These are phyloP conservation scores for Daldinia loculata DNA, from an alignment of 495 filamentous ascomycete genomes.

Conservation along the genomic window DNA sequence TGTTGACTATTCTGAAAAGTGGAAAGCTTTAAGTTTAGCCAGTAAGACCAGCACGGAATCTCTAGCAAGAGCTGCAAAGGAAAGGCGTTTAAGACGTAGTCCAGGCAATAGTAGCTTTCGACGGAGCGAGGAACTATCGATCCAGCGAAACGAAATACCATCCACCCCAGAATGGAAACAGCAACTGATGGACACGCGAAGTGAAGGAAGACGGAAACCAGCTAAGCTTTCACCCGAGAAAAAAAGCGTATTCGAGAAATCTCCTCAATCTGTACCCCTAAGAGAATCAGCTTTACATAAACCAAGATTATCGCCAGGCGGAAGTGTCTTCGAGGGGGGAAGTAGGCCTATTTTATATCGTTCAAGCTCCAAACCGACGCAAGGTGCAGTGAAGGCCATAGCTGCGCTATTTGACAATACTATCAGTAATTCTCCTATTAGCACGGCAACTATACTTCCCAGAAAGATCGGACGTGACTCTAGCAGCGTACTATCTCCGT, in stretches of 20 bases:
- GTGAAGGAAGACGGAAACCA: slow-evolving; percentile 5
- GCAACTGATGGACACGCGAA: background rate
- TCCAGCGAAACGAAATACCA: background rate
- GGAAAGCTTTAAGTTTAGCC: slow-evolving; percentile 34
- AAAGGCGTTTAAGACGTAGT: slow-evolving; percentile 42
- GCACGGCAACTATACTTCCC: background rate
- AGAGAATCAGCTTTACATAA: background rate
- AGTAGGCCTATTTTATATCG: slow-evolving; percentile 23
- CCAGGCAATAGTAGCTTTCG: slow-evolving; percentile 10
- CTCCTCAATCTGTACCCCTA: background rate
- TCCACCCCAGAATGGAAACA: slow-evolving; percentile 25
- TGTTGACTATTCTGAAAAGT: slow-evolving; percentile 17
- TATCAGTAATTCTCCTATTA: slow-evolving; percentile 21
- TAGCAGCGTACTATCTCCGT: slow-evolving; percentile 40
- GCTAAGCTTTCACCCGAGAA: slow-evolving; percentile 22
- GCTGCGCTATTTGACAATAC: slow-evolving; percentile 54
- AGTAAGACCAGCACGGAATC: slow-evolving; percentile 41
- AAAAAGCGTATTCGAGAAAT: slow-evolving; percentile 16
- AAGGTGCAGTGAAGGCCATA: slow-evolving; percentile 55
- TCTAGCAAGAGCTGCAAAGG: slow-evolving; percentile 33
- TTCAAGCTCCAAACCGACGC: slow-evolving; percentile 31
- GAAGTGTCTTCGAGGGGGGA: slow-evolving; percentile 3
- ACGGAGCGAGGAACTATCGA: slow-evolving; percentile 24
- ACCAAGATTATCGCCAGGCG: background rate
- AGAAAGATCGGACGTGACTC: slow-evolving; percentile 5